Evolutionary conservation across 768 basidiomycete genomes (phyloP).

Genomic region (Boletus rubescentipes): DNA sequence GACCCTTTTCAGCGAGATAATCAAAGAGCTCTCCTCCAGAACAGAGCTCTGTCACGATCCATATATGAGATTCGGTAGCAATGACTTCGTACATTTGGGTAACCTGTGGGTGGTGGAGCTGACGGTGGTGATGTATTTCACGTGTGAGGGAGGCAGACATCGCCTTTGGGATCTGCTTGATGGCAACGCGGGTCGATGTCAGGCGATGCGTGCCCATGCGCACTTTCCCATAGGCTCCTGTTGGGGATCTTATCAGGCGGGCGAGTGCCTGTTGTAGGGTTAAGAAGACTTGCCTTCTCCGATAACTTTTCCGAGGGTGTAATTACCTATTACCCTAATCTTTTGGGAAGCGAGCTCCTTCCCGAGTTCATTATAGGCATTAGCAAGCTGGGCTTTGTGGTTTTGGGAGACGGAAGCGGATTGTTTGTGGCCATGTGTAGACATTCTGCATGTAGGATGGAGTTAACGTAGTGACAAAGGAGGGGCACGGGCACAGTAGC

Average conservation of each 20-base stretch:
- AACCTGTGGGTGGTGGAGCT: conserved; percentile 93
- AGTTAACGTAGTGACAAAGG: conserved; percentile 33
- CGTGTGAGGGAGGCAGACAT: conserved; percentile 90
- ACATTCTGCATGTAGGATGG: conserved; percentile 41
- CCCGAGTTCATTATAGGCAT: conserved; percentile 95
- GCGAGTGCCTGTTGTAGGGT: conserved; percentile 10
- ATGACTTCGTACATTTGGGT: conserved; percentile 97
- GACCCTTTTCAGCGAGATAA: conserved; percentile 93
- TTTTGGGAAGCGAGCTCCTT: conserved; percentile 92
- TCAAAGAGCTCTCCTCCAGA: conserved; percentile 97
- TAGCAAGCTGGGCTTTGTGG: conserved; percentile 86
- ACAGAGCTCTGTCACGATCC: conserved; percentile 97
- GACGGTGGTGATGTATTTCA: conserved; percentile 98
- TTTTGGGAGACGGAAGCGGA: conserved; percentile 66
- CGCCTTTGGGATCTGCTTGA: conserved; percentile 97
- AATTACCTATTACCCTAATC: conserved; percentile 91
- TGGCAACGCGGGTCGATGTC: conserved; percentile 87
- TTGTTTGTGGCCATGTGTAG: conserved; percentile 57
- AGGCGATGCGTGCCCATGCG: conserved; percentile 92
- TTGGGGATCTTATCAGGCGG: conserved; percentile 22
- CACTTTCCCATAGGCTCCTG: conserved; percentile 95
- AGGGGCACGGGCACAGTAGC: conserved; percentile 35
- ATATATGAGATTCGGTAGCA: conserved; percentile 92
- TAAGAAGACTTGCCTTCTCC: conserved; percentile 74
- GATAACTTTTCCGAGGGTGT: conserved; percentile 90